Evolutionary conservation across 345 rosid species (phyloP), one percentile per base, ranked within the genome.

Genomic region (Citrus inodora): DNA sequence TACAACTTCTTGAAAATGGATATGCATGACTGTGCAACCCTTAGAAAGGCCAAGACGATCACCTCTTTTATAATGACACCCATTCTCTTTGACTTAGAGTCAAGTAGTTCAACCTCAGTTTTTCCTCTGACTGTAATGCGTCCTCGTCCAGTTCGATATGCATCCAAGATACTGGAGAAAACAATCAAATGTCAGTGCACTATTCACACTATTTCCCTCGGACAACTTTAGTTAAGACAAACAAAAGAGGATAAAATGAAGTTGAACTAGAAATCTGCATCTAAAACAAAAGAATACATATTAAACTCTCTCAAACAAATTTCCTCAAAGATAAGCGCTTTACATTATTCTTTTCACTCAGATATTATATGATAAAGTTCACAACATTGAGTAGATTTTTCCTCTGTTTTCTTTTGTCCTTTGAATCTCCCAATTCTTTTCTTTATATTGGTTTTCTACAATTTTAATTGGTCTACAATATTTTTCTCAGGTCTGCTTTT

Each of bases 61-160:
- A 95, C 99, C 99, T 95, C 98, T 79, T 90, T 87, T 86, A 95
- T 91, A 71, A 95, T 89, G 75, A 95, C 80, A 58, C 95, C 96
- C 83, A 81, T 82, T 74, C 92, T 86, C 78, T 95, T 95, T 76
- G 92, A 87, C 83, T 87, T 92, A 16, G 94, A 79, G 85, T 95
- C 98, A 14, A 95, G 85, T 83, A 90, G 42, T 84, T 95, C 99
- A 82, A 93, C 83, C 69, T 92, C 93, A 75, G 91, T 86, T 86
- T 94, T 93, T 42, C 99, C 99, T 83, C 99, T 90, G 62, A 93
- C 89, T 69, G 91, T 80, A 51, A 95, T 85, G 75, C 97, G 91
- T 55, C 97, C 99, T 72, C 87, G 85, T 76, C 99, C 98, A 75
- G 94, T 91, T 79, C 97, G 98, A 87, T 95, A 93, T 48, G 99